These are phyloP conservation scores for Coelastrella sp. DNA, from an alignment of 139 green algal genomes.

Conservation along the genomic window DNA sequence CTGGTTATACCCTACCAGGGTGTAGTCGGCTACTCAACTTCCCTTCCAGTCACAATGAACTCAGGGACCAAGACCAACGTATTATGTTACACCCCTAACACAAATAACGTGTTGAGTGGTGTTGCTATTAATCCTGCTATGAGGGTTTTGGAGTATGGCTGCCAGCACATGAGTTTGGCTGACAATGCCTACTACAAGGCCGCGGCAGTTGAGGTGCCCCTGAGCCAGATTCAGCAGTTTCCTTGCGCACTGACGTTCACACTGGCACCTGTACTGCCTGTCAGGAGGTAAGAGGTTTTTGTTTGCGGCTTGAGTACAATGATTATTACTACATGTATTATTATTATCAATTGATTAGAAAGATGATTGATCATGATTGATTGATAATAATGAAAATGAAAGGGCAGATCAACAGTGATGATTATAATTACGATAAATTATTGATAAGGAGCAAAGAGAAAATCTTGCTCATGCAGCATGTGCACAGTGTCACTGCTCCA, in stretches of 20 bases:
- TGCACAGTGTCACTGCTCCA: too few relatives aligned
- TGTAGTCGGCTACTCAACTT: not conserved
- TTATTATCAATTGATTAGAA: too few relatives aligned
- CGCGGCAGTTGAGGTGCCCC: not conserved
- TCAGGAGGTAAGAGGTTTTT: not conserved
- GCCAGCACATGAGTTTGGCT: not conserved
- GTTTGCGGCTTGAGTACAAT: not conserved
- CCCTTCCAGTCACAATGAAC: not conserved
- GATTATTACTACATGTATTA: too few relatives aligned
- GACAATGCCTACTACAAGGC: not conserved
- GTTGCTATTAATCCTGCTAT: not conserved
- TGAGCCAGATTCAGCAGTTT: not conserved
- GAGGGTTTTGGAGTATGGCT: not conserved
- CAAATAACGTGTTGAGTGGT: constrained; percentile 11
- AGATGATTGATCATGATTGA: too few relatives aligned
- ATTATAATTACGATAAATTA: too few relatives aligned
- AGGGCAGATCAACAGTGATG: too few relatives aligned
- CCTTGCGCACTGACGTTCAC: constrained; percentile 18
- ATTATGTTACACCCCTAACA: constrained; percentile 32
- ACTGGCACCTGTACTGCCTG: constrained; percentile 6
- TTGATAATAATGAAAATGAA: too few relatives aligned
- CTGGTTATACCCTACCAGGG: constrained; percentile 25
- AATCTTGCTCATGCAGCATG: too few relatives aligned
- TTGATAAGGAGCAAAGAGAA: too few relatives aligned
- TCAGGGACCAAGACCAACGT: not conserved